Evolutionary conservation across 2,329 filamentous ascomycete species (phyloP), one percentile per base, ranked within the genome.

Genomic region (Tolypocladium amazonense): DNA sequence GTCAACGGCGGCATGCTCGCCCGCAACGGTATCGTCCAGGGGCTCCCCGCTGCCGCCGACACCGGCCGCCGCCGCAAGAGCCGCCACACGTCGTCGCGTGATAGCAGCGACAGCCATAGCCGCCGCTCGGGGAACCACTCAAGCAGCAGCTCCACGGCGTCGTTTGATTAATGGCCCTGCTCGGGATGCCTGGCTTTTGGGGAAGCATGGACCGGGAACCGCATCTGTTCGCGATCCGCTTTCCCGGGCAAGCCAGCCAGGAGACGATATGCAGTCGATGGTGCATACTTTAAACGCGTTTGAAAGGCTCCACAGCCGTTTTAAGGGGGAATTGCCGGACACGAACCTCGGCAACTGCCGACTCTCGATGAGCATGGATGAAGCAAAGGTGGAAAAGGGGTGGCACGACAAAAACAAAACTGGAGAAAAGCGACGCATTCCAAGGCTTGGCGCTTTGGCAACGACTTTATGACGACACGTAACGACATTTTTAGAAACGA

Each of bases 1-100:
- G 90, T 95, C 74, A 97, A 96, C 72, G 92, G 95, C 68, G 93
- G 93, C 72, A 96, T 96, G 91, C 79, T 87, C 64, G 85, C 84
- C 63, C 82, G 84, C 64, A 88, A 87, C 69, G 85, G 85, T 52
- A 86, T 87, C 63, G 84, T 88, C 63, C 85, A 88, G 73, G 85
- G 85, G 56, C 78, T 88, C 43, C 85, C 85, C 18, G 82, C 79
- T 59, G 77, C 79, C 65, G 56, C 62, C 27, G 75, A 82, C 59
- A 75, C 69, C 62, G 74, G 74, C 69, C 81, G 77, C 65, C 76
- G 78, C 62, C 72, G 77, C 65, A 81, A 81, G 73, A 79, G 78
- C 72, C 78, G 81, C 63, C 80, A 80, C 65, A 73, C 76, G n/a
- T 78, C 79, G 8, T 76, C 75, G 62, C 71, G 76, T 60, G 77